Conservation (phyloP, 331 rosid species). For the Stylosanthes scabra region DNA sequence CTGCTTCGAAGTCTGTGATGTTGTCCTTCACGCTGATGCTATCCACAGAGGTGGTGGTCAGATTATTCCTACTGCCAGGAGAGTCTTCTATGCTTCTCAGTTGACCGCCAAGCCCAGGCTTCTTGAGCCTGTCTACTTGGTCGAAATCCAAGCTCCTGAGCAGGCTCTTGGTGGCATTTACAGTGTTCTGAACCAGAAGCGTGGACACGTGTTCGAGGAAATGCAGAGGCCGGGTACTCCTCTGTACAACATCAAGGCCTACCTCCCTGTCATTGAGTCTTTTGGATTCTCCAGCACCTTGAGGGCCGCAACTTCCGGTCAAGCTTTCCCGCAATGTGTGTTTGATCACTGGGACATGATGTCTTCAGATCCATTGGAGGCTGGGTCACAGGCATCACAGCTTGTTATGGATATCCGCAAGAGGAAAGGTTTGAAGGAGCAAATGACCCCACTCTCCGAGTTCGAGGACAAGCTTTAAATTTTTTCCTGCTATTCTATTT, state of each 20-base stretch:
- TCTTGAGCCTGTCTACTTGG: constrained; percentile 72
- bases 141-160: constrained; percentile 74
- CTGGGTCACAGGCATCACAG: constrained; percentile 61
- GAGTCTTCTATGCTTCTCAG: constrained; percentile 71
- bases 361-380: constrained; percentile 70
- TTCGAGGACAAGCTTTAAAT: constrained; percentile 71
- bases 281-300: constrained; percentile 60
- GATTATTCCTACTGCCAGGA: constrained; percentile 75
- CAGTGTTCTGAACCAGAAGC: constrained; percentile 80
- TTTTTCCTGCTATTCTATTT: no score
- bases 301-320: constrained; percentile 69
- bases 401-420: constrained; percentile 60
- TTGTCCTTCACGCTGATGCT: constrained; percentile 78
- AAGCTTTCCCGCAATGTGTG: constrained; percentile 77
- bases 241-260: constrained; percentile 69
- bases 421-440: constrained; percentile 75
- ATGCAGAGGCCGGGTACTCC: constrained; percentile 82
- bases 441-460: constrained; percentile 65
- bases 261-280: constrained; percentile 67
- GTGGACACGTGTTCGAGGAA: constrained; percentile 84
- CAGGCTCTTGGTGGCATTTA: constrained; percentile 85
- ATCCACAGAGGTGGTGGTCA: constrained; percentile 86
- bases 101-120: constrained; percentile 74
- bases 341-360: constrained; percentile 82
- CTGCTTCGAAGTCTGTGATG: constrained; percentile 79